Conservation (phyloP, 345 rosid genomes). For the Populus davidiana region DNA sequence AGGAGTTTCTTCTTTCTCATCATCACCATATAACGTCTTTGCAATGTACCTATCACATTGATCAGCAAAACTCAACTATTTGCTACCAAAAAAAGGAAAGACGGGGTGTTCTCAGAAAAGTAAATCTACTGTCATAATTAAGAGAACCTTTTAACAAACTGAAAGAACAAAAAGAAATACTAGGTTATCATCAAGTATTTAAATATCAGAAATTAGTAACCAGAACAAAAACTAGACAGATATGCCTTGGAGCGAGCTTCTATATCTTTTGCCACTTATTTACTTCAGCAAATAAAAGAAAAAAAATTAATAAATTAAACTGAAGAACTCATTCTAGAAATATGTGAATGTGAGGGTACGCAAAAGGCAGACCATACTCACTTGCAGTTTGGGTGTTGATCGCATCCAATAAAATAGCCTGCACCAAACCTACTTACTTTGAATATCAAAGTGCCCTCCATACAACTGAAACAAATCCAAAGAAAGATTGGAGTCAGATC, state of each 20-base stretch:
- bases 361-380: slow-evolving; percentile 38
- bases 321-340: background rate
- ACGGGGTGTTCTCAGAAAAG: background rate
- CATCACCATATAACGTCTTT: slow-evolving; percentile 76
- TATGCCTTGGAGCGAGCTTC: background rate
- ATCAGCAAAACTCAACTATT: slow-evolving; percentile 3
- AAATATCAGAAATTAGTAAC: background rate
- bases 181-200: background rate
- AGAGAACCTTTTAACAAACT: background rate
- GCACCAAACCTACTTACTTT: slow-evolving; percentile 80
- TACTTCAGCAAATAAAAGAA: background rate
- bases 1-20: slow-evolving; percentile 56
- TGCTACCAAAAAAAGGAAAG: background rate
- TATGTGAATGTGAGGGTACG: background rate
- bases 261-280: background rate
- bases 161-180: background rate
- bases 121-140: background rate
- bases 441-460: slow-evolving; percentile 78
- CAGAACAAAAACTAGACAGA: background rate
- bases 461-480: slow-evolving; percentile 57
- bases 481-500: slow-evolving; percentile 3
- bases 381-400: slow-evolving; percentile 93
- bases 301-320: background rate
- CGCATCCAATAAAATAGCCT: slow-evolving; percentile 91
- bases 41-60: slow-evolving; percentile 66